phyloP scores from a whole-genome alignment of 129 eudicot genomes.

The Centrapalus pauciflorus region DNA sequence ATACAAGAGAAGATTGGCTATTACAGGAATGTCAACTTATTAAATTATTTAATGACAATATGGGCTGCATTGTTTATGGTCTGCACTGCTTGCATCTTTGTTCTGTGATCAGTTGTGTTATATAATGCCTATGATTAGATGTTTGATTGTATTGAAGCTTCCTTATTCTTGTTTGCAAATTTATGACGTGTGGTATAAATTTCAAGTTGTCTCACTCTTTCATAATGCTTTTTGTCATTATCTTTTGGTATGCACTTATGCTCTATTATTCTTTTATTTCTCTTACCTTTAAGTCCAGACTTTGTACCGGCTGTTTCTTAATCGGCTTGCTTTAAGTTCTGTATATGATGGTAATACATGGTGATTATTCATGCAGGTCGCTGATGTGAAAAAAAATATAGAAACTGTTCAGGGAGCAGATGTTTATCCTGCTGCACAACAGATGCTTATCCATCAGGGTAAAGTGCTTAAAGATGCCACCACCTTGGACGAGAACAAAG shows the following conservation, averaged over 20 bases:
- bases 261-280: background rate
- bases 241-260: background rate
- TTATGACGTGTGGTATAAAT: background rate
- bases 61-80: no score
- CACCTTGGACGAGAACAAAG: slow-evolving; percentile 77
- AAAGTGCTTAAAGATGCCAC: slow-evolving; percentile 84
- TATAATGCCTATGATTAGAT: background rate
- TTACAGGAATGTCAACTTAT: background rate
- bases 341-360: background rate
- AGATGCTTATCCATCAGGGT: slow-evolving; percentile 83
- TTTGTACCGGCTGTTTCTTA: background rate
- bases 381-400: slow-evolving; percentile 80
- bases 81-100: no score
- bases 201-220: background rate
- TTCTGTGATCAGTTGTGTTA: no score
- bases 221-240: background rate
- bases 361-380: slow-evolving; percentile 44
- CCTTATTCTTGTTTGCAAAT: background rate
- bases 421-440: slow-evolving; percentile 77
- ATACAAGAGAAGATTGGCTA: background rate
- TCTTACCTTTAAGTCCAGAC: background rate
- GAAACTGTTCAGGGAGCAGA: slow-evolving; percentile 68
- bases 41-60: background rate
- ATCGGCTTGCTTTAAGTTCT: slow-evolving; percentile 1
- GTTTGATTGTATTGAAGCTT: background rate